Percentiles rank a stretch among this genome's conserved stretches.
phyloP scores from a whole-genome alignment of 1,139 yeast genomes.

The Yamadazyma oceani region DNA sequence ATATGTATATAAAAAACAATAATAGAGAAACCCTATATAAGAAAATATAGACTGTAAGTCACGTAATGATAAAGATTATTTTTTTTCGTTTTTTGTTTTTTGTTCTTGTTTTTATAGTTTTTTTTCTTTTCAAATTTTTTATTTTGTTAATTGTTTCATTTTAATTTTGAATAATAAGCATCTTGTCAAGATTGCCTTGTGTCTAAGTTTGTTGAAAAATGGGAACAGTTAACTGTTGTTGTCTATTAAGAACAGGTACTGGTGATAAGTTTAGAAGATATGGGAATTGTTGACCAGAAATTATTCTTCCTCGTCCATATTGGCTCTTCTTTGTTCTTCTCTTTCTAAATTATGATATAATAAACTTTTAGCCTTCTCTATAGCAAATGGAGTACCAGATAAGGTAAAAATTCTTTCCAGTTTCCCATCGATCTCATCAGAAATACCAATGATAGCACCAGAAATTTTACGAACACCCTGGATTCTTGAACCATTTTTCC shows the following conservation, averaged over 20 bases:
- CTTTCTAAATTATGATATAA: conserved; percentile 74
- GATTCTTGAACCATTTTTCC: conserved; percentile 82
- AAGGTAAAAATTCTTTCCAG: conserved; percentile 73
- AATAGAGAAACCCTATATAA: conserved; percentile 2
- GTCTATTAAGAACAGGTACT: too few species aligned
- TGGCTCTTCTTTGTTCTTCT: conserved; percentile 69
- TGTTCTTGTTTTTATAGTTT: too few species aligned
- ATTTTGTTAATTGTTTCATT: neutral
- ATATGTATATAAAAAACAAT: conserved; percentile 1
- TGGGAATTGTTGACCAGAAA: too few species aligned
- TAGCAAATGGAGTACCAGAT: conserved; percentile 62
- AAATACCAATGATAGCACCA: conserved; percentile 80
- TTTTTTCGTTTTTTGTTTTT: neutral
- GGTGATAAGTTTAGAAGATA: too few species aligned
- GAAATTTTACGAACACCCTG: conserved; percentile 81
- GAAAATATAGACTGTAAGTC: neutral
- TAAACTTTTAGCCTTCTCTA: conserved; percentile 67
- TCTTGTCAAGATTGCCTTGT: too few species aligned
- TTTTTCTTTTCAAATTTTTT: neutral
- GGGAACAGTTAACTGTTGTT: too few species aligned
- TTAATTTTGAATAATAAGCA: too few species aligned
- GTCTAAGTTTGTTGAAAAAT: too few species aligned
- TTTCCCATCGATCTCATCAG: conserved; percentile 65
- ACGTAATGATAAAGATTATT: neutral
- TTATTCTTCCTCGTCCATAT: conserved; percentile 13